Percentiles rank a stretch among this genome's conserved stretches.
These are phyloP conservation scores for Fusarium xylarioides DNA, from an alignment of 2,329 filamentous ascomycete species.

Conservation along the genomic window DNA sequence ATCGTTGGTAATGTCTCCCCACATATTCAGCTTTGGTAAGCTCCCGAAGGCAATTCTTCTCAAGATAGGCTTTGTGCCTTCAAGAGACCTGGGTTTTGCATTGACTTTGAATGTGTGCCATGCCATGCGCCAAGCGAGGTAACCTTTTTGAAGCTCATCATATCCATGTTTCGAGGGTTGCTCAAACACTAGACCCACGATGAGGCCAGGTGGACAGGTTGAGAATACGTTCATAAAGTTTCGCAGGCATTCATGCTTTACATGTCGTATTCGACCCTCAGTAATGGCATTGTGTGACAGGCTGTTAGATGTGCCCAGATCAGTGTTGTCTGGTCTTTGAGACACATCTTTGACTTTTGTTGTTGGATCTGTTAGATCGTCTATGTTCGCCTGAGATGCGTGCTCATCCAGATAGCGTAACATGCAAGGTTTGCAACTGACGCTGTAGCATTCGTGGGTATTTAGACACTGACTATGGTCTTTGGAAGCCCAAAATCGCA, in stretches of 20 bases:
- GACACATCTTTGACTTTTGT: neutral
- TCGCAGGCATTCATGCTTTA: neutral
- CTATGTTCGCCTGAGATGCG: neutral
- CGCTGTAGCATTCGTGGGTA: neutral
- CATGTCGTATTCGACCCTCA: neutral
- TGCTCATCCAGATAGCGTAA: neutral
- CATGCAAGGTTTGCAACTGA: neutral
- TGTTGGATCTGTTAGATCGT: neutral
- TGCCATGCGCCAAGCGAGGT: conserved; percentile 26
- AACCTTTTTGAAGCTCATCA: conserved; percentile 20
- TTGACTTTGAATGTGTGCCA: conserved; percentile 24
- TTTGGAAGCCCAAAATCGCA: neutral
- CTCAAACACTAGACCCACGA: neutral
- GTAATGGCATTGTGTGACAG: neutral
- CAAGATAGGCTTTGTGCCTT: neutral
- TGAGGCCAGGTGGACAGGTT: neutral
- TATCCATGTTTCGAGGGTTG: neutral
- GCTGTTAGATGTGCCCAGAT: no score
- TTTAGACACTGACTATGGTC: neutral
- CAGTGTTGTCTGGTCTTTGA: neutral
- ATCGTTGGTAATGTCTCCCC: conserved; percentile 30
- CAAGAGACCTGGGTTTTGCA: neutral
- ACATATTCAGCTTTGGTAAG: conserved; percentile 11
- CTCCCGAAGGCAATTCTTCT: neutral
- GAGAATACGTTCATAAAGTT: neutral